Conservation (phyloP, 176 grass and related monocot genomes). For the Lolium perenne region DNA sequence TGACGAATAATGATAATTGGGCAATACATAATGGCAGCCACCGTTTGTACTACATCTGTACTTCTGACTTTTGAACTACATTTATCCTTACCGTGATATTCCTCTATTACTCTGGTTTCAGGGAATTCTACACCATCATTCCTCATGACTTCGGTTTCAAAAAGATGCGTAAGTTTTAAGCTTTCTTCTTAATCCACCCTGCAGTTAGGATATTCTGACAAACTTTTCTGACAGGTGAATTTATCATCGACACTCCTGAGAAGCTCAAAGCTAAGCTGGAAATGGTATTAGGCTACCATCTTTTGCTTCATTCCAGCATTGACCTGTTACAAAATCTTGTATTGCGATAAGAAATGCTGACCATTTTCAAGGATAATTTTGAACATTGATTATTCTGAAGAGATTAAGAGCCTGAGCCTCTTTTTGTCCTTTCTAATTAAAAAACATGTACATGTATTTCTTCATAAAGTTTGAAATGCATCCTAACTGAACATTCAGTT, state of each 20-base stretch:
- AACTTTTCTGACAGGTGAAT: constrained; percentile 68
- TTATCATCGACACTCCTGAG: constrained; percentile 82
- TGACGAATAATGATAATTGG: constrained; percentile 11
- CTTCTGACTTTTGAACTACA: background rate
- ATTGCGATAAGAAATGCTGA: background rate
- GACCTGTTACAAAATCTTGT: constrained; percentile 20
- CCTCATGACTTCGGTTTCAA: constrained; percentile 96
- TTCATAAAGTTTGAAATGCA: background rate
- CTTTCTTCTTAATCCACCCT: constrained; percentile 15
- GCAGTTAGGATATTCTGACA: constrained; percentile 17
- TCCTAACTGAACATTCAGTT: background rate
- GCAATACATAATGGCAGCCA: background rate
- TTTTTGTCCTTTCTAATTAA: background rate
- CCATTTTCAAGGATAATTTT: constrained; percentile 12
- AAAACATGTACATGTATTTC: constrained; percentile 6
- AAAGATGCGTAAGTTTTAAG: constrained; percentile 75
- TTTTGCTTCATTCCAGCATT: constrained; percentile 5
- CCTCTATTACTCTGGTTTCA: constrained; percentile 31
- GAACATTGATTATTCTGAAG: constrained; percentile 16
- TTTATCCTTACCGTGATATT: background rate
- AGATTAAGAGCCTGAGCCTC: background rate
- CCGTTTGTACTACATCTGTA: background rate
- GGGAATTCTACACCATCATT: constrained; percentile 78
- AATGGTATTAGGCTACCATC: constrained; percentile 65
- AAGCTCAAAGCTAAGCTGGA: constrained; percentile 92